Base-by-base conservation (phyloP, 2,329 filamentous ascomycete species). In the Claviceps lovelessii region DNA sequence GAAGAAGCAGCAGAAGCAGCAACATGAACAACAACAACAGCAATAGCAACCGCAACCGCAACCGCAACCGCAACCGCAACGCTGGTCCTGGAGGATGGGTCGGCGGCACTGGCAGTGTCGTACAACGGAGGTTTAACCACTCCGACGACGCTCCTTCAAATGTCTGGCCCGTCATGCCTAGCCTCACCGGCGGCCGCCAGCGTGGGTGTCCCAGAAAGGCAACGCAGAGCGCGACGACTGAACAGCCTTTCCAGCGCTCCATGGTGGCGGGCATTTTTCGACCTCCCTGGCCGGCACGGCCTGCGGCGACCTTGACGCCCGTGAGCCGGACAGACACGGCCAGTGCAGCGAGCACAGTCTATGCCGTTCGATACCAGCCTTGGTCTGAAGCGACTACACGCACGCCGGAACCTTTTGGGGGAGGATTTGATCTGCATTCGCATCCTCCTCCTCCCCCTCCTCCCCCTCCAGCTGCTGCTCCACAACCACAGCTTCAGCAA, bases 341-440 rank as follows among this genome's bases (percentile, higher is more conserved):
- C 19, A 84, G 80, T 61, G 80, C 79, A 1, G 80, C 79, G 48
- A 84, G 80, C 64, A 84, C 81, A 1, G 76, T 80, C 3, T 85
- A 85, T 58, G 78, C 79, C 7, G 73, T 84, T 41, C 73, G 80
- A 53, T 84, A 84, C 59, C 79, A 82, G 54, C 73, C 78, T 11
- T 70, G 77, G 7, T 77, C 78, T 2, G 81, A 81, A 55, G 71
- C 72, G 17, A 72, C 72, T 5, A 71, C 72, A 5, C 70, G 72
- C 53, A 73, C 74, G 9, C 73, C 74, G 3, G 73, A 76, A n/a
- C 68, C 62, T 11, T 55, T 62, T 13, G 49, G 63, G 9, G 70
- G 71, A 54, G 73, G 72, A 8, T 73, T 73, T 3, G 72, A 76
- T 33, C 65, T 61, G 35, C 48, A 61, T 8, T 44, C 62, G 41